Conservation (phyloP, 768 basidiomycete species). For the Pleurotus platypus region DNA sequence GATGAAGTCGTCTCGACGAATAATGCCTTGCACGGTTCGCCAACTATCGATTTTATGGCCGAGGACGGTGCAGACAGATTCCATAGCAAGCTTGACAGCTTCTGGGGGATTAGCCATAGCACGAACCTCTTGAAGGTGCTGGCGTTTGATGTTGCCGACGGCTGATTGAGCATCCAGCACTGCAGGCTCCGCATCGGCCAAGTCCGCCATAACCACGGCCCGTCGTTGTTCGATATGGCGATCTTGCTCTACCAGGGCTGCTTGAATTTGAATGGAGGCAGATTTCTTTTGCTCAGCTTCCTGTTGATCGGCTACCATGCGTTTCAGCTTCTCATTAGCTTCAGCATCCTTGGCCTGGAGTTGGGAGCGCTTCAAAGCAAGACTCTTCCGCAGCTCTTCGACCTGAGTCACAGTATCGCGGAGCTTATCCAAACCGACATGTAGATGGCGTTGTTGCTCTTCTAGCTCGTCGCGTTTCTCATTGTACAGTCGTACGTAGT, state of each 20-base stretch:
- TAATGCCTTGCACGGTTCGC: slow-evolving; percentile 93
- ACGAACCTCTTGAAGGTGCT: slow-evolving; percentile 95
- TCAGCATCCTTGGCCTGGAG: slow-evolving; percentile 91
- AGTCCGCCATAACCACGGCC: slow-evolving; percentile 87
- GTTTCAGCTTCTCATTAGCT: slow-evolving; percentile 95
- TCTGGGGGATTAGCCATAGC: slow-evolving; percentile 99
- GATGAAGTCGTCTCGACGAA: slow-evolving; percentile 96
- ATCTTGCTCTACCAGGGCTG: slow-evolving; percentile 90
- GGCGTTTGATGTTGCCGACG: slow-evolving; percentile 95
- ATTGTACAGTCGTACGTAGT: slow-evolving; percentile 91
- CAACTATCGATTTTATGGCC: slow-evolving; percentile 97
- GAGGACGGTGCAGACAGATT: slow-evolving; percentile 93
- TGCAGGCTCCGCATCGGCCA: slow-evolving; percentile 97
- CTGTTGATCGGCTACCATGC: slow-evolving; percentile 98
- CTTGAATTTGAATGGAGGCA: slow-evolving; percentile 94
- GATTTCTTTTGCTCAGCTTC: slow-evolving; percentile 98
- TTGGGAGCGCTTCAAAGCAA: slow-evolving; percentile 90
- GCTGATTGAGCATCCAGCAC: slow-evolving; percentile 93
- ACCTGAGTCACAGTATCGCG: slow-evolving; percentile 95
- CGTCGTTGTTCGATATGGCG: slow-evolving; percentile 83
- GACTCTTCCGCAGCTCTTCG: slow-evolving; percentile 91
- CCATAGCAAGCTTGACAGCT: slow-evolving; percentile 96
- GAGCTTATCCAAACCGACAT: slow-evolving; percentile 96
- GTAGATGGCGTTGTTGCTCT: slow-evolving; percentile 97
- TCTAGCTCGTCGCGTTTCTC: slow-evolving; percentile 98